Base-by-base conservation (phyloP, 768 basidiomycete genomes). In the Sistotremastrum suecicum region DNA sequence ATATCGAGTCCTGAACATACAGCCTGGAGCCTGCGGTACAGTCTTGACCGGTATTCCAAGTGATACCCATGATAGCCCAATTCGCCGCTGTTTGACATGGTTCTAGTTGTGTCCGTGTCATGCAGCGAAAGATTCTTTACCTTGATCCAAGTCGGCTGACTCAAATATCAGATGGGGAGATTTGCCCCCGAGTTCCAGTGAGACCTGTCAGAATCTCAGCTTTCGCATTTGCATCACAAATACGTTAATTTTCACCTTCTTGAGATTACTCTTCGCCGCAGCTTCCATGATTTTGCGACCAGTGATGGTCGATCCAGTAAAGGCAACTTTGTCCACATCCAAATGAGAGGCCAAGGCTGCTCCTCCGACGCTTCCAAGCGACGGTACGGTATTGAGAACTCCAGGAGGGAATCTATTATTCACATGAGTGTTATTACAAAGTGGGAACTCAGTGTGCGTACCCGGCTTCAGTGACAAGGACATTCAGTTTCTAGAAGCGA, bases 181-280 rank as follows among this genome's bases (percentile, higher is more conserved):
- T 66, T 97, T 95, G 39, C 92, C 92, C 33, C 92, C 91, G 4
- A 98, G 76, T 60, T 98, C 94, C 42, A 98, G 72, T 20, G 90
- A 90, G 37, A 95, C 73, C 80, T 83, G 53, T 46, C 54, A 47
- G 43, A 51, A 34, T 20, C 20, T 20, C 20, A 9, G 38, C 43
- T 44, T 31, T 47, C 34, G 44, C 29, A 49, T 46, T 34, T 20
- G 36, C 32, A 37, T 38, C 42, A 34, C 3, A 30, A 36, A 11
- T 3, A 51, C 37, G 34, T 11, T 7, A 8, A 29, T 52, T 54
- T 52, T 11, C 43, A 74, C 90, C 71, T 94, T 94, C 65, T 98
- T 98, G 51, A 97, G 63, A 65, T 98, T 98, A 54, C 83, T 86
- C 60, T 82, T 80, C 5, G 92, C 88, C 2, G 92, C 88, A 9